Base-by-base conservation (phyloP, 108 stramenopile species). In the Stephanodiscus minutulus region DNA sequence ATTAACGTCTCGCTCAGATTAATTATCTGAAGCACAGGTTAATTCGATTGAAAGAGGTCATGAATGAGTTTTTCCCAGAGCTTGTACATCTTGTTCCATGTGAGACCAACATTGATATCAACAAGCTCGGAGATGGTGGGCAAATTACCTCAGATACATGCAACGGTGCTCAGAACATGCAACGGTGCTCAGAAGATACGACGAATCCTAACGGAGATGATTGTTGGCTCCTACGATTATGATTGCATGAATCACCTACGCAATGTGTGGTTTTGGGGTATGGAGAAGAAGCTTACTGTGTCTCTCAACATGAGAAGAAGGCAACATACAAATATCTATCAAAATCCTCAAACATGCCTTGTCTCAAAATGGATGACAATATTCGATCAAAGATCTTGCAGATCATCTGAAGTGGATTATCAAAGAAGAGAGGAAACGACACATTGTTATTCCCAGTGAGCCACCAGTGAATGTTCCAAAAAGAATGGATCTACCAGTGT, bases 261-360 rank as follows among this genome's bases (percentile, higher is more conserved):
- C 53, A 73, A 73, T 39, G 50, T 64, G 27, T 73, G 72, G 72
- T n/a, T 73, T 48, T 64, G 63, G 8, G 53, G 64, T 49, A 66
- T 73, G 72, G 72, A 13, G 50, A 52, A 52, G 24, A 24, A 21
- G 24, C 22, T 52, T 52, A 52, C 6, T 52, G 50, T 21, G 6
- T 6, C 20, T 21, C 50, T 52, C 50, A 52, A 52, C 50, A 52
- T 24, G 27, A 11, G 25, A 25, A 5, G 20, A 25, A 3, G 66
- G 7, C 66, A 54, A 39, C 43, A 68, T 61, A 15, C 37, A 46
- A n/a, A n/a, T n/a, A n/a, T n/a, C n/a, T n/a, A n/a, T n/a, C n/a
- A n/a, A n/a, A n/a, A n/a, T n/a, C n/a, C n/a, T n/a, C 25, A 65
- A 57, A 35, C 63, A 64, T 64, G 54, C 63, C 31, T 72, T 59